Base-by-base conservation (phyloP, 306 rosid species). In the Quercus alba region DNA sequence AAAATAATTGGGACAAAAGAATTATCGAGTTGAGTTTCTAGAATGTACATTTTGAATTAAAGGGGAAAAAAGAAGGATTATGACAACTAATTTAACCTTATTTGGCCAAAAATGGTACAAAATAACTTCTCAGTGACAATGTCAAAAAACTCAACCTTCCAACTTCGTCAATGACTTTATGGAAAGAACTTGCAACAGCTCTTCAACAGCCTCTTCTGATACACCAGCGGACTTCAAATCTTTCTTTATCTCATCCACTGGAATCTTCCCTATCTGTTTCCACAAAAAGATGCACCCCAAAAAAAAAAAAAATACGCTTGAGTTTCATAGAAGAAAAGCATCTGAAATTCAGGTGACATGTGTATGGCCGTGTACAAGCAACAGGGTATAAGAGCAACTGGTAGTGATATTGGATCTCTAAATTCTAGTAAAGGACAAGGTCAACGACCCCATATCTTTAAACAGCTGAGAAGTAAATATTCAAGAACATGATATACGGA, bases 121-220 rank as follows among this genome's bases (percentile, higher is more conserved):
- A 46, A 63, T 15, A 72, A 52, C 56, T 20, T 51, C 51, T 41
- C 4, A 62, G 54, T 54, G 23, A 4, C 5, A 59, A 10, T 74
- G 55, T 15, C 49, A 44, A 56, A 74, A 79, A 46, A 75, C 68
- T 73, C 49, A 78, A 95, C 99, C 99, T 95, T 95, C 99, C 84
- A 95, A 85, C 88, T 90, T 77, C 56, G 87, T 56, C 93, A 95
- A 86, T 75, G 97, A 95, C 91, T 92, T 95, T 26, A 95, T 77
- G 74, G 98, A 91, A 90, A 95, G 98, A 69, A 93, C 94, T 85
- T 89, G 89, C 93, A 95, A 83, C 75, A 95, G 84, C 75, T 93
- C 88, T 75, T 90, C 91, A 49, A 90, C 80, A 72, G 96, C 99
- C 81, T 93, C 91, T 68, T 91, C 86, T 5, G 92, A 85, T 70